phyloP scores from a whole-genome alignment of 306 rosid species.

The Vigna trinervia region DNA sequence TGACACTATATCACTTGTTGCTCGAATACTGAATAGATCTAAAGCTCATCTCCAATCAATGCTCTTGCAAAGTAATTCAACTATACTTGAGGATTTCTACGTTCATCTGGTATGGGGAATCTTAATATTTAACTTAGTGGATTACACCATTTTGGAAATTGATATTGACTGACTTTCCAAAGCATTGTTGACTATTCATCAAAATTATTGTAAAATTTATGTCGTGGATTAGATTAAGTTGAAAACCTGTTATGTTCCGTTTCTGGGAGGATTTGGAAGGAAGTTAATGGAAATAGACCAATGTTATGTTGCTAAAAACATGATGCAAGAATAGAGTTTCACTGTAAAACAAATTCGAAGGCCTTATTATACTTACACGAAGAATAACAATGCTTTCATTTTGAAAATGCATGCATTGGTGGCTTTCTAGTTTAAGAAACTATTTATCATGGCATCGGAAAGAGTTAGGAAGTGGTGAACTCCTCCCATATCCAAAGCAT shows the following conservation, averaged over 20 bases:
- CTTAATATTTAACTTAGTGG: conserved; percentile 34
- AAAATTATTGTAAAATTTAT: conserved; percentile 24
- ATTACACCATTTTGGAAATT: conserved; percentile 37
- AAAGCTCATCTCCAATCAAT: conserved; percentile 89
- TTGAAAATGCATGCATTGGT: conserved; percentile 15
- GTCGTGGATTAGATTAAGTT: conserved; percentile 38
- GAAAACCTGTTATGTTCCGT: conserved; percentile 26
- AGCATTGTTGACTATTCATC: conserved; percentile 18
- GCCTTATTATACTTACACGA: conserved; percentile 21
- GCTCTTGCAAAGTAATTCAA: conserved; percentile 85
- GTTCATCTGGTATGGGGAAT: conserved; percentile 75
- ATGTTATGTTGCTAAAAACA: conserved; percentile 27
- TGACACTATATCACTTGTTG: conserved; percentile 81
- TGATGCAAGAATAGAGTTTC: not conserved
- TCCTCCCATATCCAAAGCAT: not conserved
- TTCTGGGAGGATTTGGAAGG: conserved; percentile 31
- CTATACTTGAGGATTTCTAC: conserved; percentile 90
- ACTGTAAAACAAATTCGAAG: conserved; percentile 4
- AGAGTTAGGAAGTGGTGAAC: conserved; percentile 2
- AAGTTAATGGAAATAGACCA: conserved; percentile 21
- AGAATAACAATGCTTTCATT: conserved; percentile 3
- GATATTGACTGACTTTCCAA: conserved; percentile 22
- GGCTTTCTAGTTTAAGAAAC: conserved; percentile 29
- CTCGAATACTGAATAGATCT: conserved; percentile 83
- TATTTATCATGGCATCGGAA: conserved; percentile 31